phyloP scores from a whole-genome alignment of 495 filamentous ascomycete species.

The Neurospora pannonica region DNA sequence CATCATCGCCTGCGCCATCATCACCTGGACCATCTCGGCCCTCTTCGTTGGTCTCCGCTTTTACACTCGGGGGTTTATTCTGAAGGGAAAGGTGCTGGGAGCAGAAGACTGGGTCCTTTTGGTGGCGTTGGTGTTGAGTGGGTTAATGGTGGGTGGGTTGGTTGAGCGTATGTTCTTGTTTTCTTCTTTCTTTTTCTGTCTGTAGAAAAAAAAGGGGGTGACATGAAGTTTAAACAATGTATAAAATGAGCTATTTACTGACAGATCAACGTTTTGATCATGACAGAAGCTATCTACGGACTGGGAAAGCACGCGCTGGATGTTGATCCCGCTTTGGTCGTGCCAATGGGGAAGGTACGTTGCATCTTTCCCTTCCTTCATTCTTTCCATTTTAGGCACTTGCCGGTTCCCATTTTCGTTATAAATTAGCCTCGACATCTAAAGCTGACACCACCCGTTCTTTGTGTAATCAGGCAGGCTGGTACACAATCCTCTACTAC shows the following conservation, averaged over 20 bases:
- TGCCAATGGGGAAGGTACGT: slow-evolving; percentile 10
- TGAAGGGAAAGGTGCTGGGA: slow-evolving; percentile 1
- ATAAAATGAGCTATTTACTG: too few species aligned
- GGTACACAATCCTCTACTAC: slow-evolving; percentile 21
- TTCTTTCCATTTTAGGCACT: neutral
- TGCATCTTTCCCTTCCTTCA: neutral
- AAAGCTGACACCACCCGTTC: neutral
- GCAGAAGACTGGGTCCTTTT: slow-evolving; percentile 22
- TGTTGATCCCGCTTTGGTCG: slow-evolving; percentile 3
- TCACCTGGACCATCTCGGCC: slow-evolving; percentile 11
- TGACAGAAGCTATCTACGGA: slow-evolving; percentile 12
- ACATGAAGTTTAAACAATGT: too few species aligned
- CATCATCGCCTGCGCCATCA: slow-evolving; percentile 17
- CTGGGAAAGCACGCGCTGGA: slow-evolving; percentile 14
- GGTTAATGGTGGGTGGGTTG: slow-evolving; percentile 7
- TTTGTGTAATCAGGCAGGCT: slow-evolving; percentile 8
- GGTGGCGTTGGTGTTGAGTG: slow-evolving; percentile 12
- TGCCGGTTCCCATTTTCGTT: neutral
- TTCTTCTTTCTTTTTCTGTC: neutral
- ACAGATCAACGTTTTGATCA: neutral
- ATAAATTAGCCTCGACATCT: neutral
- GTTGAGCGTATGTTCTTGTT: slow-evolving; percentile 11
- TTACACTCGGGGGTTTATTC: slow-evolving; percentile 12
- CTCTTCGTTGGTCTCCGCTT: slow-evolving; percentile 17
- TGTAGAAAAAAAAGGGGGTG: neutral